Percentiles rank a stretch among this genome's conserved stretches.
Evolutionary conservation across 176 grass and related monocot species (phyloP).

Genomic region (Tillandsia leiboldiana): DNA sequence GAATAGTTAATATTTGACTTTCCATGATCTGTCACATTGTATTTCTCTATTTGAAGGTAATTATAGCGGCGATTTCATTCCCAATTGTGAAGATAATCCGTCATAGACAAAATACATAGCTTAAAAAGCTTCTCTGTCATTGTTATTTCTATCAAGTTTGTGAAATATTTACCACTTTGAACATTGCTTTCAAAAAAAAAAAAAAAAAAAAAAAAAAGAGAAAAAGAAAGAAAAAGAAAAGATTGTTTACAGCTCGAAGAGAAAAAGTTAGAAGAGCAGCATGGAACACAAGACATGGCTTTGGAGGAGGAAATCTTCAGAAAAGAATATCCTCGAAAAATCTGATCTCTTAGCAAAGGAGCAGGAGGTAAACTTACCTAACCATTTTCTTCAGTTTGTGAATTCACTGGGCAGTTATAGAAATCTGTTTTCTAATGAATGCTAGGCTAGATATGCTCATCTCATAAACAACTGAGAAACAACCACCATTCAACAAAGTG

Average conservation of each 20-base stretch:
- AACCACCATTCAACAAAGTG: no score
- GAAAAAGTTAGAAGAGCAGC: constrained; percentile 9
- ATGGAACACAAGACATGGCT: constrained; percentile 94
- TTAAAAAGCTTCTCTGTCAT: no score
- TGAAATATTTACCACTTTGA: not conserved
- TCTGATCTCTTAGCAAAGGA: constrained; percentile 22
- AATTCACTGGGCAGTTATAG: not conserved
- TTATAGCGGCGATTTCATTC: no score
- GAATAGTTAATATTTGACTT: no score
- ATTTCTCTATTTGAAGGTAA: no score
- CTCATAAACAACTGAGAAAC: no score
- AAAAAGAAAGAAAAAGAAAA: constrained; percentile 5
- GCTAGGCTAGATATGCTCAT: not conserved
- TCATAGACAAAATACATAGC: no score
- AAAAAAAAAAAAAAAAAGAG: constrained; percentile 9
- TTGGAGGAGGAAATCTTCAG: constrained; percentile 78
- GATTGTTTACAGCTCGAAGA: not conserved
- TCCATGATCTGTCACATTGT: no score
- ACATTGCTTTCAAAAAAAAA: constrained; percentile 3
- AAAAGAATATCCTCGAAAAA: constrained; percentile 33
- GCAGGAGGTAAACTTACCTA: constrained; percentile 19
- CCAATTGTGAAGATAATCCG: no score
- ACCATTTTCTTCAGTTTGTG: not conserved
- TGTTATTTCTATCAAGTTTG: no score
- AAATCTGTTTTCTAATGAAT: not conserved